Evolutionary conservation across 1,139 yeast species (phyloP).

Genomic region (Arxiozyma heterogenica): DNA sequence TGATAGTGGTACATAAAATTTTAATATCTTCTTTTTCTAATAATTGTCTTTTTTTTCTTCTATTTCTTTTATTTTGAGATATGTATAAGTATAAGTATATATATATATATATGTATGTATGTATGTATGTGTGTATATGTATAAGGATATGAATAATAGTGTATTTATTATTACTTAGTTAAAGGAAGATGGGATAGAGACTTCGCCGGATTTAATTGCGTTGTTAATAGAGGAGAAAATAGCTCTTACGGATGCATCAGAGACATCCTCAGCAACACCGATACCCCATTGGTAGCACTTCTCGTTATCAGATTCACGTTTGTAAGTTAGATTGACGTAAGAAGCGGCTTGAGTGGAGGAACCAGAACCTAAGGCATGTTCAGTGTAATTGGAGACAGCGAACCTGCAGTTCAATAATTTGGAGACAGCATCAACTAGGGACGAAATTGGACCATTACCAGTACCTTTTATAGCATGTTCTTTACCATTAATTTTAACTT

Average conservation of each 20-base stretch:
- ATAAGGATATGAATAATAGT: too few species aligned
- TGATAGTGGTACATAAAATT: too few species aligned
- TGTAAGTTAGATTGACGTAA: conserved; percentile 57
- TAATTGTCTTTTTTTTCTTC: not conserved
- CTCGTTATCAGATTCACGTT: conserved; percentile 36
- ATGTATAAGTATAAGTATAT: not conserved
- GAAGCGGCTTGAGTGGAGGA: conserved; percentile 85
- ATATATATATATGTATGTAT: too few species aligned
- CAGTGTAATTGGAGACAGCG: conserved; percentile 78
- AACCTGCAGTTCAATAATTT: conserved; percentile 47
- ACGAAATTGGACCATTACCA: conserved; percentile 96
- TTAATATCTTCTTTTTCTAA: too few species aligned
- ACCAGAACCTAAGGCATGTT: conserved; percentile 87
- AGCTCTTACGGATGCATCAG: conserved; percentile 79
- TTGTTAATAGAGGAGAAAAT: conserved; percentile 63
- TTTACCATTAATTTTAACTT: conserved; percentile 33
- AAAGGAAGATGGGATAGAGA: conserved; percentile 17
- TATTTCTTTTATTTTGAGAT: not conserved
- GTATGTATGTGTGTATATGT: too few species aligned
- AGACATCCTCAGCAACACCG: conserved; percentile 87
- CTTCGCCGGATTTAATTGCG: conserved; percentile 29
- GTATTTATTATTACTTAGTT: not conserved
- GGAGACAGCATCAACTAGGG: conserved; percentile 75
- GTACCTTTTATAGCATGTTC: conserved; percentile 52
- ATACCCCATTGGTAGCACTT: conserved; percentile 75